Evolutionary conservation across 2,329 filamentous ascomycete genomes (phyloP), one percentile per base, ranked within the genome.

Genomic region (Coccinonectria pachysandricola): DNA sequence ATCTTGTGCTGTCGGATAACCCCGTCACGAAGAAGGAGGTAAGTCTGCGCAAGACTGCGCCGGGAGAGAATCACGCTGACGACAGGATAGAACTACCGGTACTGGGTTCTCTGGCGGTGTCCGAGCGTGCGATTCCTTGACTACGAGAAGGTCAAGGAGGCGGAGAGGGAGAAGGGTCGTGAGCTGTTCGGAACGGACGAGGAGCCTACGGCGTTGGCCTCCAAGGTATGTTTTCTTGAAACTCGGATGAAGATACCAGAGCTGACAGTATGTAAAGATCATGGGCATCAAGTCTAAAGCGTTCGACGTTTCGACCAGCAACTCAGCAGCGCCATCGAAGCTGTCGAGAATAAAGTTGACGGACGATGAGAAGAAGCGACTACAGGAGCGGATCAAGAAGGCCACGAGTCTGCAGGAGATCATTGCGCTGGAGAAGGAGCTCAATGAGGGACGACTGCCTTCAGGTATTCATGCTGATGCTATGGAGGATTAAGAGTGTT

Each of bases 11-110:
- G 51, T 53, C 80, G 30, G 87, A 92, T 35, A 96, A 96, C 53
- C 88, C 91, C 0, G 82, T 96, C 6, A 75, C 82, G 13, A 82
- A 80, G 63, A 93, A 88, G 60, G 87, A 96, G 75, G 87, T 93
- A 53, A 43, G 78, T 59, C 9, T 14, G n/a, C 14, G 21, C n/a
- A 5, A 12, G 21, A 16, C 6, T 12, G 18, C 11, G 8, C 12
- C 14, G 8, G 12, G 6, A 19, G 24, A 24, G 8, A 15, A 24
- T 15, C n/a, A 24, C 29, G 19, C 35, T 32, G 34, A 27, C 36
- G 22, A 15, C 19, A 16, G 10, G 12, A 9, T 28, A 95, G 85
- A 65, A 95, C 58, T 98, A 96, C 61, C 79, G 91, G 27, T 79
- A 80, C 53, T 98, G 84, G 79, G 64, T 94, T 15, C 71, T 98